A percentile compares a stretch with the other conserved stretches of the same genome.
These are phyloP conservation scores for Ogataea nitratoaversa DNA, from an alignment of 805 yeast genomes.

Conservation along the genomic window DNA sequence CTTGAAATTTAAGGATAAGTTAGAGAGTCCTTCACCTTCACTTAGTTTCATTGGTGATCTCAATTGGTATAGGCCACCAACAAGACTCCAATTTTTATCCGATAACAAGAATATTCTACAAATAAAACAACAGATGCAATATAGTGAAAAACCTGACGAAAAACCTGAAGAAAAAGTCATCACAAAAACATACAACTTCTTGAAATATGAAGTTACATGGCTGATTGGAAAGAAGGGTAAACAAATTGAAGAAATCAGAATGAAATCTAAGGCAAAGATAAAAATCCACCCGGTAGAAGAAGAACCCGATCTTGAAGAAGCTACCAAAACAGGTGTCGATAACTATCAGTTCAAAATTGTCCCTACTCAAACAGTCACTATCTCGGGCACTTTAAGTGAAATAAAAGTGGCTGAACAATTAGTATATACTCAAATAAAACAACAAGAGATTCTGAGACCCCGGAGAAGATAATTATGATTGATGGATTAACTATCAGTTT, in stretches of 20 bases:
- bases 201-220: constrained; percentile 34
- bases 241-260: constrained; percentile 34
- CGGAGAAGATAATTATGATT: neutral
- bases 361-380: constrained; percentile 11
- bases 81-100: neutral
- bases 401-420: constrained; percentile 11
- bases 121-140: neutral
- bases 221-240: constrained; percentile 42
- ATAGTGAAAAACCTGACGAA: neutral
- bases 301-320: too few species aligned
- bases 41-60: too few species aligned
- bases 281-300: constrained; percentile 31
- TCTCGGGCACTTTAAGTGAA: constrained; percentile 11
- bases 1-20: too few species aligned
- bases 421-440: constrained; percentile 1
- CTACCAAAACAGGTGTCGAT: constrained; percentile 6
- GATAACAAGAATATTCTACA: neutral
- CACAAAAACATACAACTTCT: constrained; percentile 13
- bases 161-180: constrained; percentile 2
- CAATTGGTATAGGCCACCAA: neutral
- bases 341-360: neutral
- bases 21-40: too few species aligned
- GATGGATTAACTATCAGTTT: too few species aligned
- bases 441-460: neutral
- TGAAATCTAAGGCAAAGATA: constrained; percentile 33